These are phyloP conservation scores for Aspergillus hancockii DNA, from an alignment of 495 filamentous ascomycete genomes.

Conservation along the genomic window DNA sequence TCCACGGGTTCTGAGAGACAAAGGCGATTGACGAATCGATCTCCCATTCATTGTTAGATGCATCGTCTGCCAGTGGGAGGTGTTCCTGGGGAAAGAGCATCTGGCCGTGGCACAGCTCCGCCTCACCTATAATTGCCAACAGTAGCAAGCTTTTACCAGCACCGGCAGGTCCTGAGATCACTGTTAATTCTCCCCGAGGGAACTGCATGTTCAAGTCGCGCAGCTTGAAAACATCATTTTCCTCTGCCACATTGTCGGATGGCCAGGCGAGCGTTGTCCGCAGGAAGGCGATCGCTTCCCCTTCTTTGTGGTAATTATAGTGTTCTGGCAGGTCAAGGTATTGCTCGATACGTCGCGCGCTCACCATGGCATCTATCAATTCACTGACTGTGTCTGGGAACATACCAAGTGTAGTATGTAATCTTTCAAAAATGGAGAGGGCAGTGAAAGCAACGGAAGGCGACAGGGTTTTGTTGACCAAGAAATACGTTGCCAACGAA, in stretches of 20 bases:
- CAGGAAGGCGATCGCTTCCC: conserved; percentile 53
- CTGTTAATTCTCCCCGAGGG: conserved; percentile 66
- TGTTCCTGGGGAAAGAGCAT: conserved; percentile 45
- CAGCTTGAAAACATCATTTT: conserved; percentile 54
- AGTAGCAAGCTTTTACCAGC: conserved; percentile 67
- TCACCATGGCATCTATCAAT: conserved; percentile 61
- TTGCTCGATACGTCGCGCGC: conserved; percentile 61
- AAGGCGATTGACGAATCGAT: conserved; percentile 63
- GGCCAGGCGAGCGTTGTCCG: conserved; percentile 74
- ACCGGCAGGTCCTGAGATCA: conserved; percentile 59
- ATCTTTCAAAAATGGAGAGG: conserved; percentile 62
- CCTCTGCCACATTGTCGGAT: conserved; percentile 41
- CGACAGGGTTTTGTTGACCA: conserved; percentile 53
- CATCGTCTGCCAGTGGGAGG: conserved; percentile 20
- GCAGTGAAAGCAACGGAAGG: conserved; percentile 74
- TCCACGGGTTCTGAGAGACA: conserved; percentile 83
- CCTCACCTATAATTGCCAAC: conserved; percentile 62
- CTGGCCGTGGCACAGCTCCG: conserved; percentile 47
- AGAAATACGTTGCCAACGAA: conserved; percentile 61
- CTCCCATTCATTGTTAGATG: conserved; percentile 45
- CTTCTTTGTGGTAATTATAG: conserved; percentile 46
- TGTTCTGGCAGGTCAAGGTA: conserved; percentile 64
- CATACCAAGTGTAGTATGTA: conserved; percentile 61
- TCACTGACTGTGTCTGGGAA: conserved; percentile 69
- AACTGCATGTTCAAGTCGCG: conserved; percentile 64